Evolutionary conservation across 352 stramenopile species (phyloP).

Genomic region (Thalassiosira livingstoniorum): DNA sequence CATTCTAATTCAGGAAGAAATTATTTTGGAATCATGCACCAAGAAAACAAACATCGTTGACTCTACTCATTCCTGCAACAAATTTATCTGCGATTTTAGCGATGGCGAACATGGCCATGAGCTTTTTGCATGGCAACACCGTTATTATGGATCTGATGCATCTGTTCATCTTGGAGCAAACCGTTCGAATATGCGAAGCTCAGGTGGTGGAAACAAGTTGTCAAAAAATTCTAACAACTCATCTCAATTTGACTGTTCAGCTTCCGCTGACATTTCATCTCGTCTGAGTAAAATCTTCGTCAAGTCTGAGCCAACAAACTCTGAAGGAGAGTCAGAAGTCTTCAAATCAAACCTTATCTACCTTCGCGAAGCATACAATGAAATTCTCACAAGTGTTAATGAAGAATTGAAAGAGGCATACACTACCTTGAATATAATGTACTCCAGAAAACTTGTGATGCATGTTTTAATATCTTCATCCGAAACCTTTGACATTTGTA

Average conservation of each 20-base stretch:
- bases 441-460: slow-evolving; percentile 79
- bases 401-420: slow-evolving; percentile 64
- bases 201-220: slow-evolving; percentile 35
- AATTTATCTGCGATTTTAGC: slow-evolving; percentile 86
- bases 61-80: too few relatives aligned
- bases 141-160: slow-evolving; percentile 86
- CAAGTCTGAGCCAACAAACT: slow-evolving; percentile 18
- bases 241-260: slow-evolving; percentile 36
- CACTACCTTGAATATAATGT: slow-evolving; percentile 66
- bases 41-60: not conserved
- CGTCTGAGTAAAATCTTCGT: slow-evolving; percentile 58
- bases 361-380: slow-evolving; percentile 45
- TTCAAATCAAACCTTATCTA: slow-evolving; percentile 45
- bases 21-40: slow-evolving; percentile 51
- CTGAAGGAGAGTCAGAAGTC: slow-evolving; percentile 39
- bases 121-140: slow-evolving; percentile 86
- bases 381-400: slow-evolving; percentile 47
- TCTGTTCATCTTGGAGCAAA: slow-evolving; percentile 83
- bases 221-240: slow-evolving; percentile 35
- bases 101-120: slow-evolving; percentile 86
- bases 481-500: slow-evolving; percentile 67
- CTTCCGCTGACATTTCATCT: slow-evolving; percentile 50
- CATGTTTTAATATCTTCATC: slow-evolving; percentile 74
- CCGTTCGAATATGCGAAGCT: slow-evolving; percentile 37
- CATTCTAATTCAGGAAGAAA: slow-evolving; percentile 73